Conservation (phyloP, 1,284 basidiomycete genomes). For the Pterula multifida region DNA sequence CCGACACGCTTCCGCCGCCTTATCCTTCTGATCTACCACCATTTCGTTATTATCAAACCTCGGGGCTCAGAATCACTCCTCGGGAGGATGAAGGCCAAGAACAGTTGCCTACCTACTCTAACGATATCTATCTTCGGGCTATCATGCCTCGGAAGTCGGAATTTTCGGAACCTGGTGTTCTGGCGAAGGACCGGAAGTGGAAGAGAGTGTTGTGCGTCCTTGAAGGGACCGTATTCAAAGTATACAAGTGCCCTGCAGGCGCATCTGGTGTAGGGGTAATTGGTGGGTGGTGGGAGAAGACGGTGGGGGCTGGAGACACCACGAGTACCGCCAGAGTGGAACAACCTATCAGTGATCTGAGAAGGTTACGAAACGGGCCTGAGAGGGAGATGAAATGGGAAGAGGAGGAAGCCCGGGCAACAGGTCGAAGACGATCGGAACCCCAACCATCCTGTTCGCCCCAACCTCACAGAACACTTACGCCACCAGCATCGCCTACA, state of each 20-base stretch:
- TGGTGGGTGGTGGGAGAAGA: slow-evolving; percentile 66
- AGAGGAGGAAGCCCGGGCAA: slow-evolving; percentile 11
- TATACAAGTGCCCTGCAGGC: slow-evolving; percentile 62
- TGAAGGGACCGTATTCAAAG: slow-evolving; percentile 80
- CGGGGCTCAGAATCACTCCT: slow-evolving; percentile 13
- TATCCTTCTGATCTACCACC: slow-evolving; percentile 16
- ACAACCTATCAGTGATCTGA: slow-evolving; percentile 13
- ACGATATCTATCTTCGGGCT: slow-evolving; percentile 75
- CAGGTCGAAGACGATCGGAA: slow-evolving; percentile 5
- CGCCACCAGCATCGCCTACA: slow-evolving; percentile 12
- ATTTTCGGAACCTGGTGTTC: slow-evolving; percentile 75
- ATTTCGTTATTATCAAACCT: slow-evolving; percentile 5
- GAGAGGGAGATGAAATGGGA: slow-evolving; percentile 8
- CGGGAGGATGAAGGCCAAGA: slow-evolving; percentile 71
- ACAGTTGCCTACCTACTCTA: slow-evolving; percentile 72
- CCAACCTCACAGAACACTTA: slow-evolving; percentile 18
- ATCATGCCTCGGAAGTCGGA: slow-evolving; percentile 93
- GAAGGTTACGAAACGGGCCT: slow-evolving; percentile 8
- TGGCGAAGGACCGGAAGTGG: slow-evolving; percentile 89
- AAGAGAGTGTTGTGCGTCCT: slow-evolving; percentile 80
- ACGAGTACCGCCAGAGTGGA: slow-evolving; percentile 11
- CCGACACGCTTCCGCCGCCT: slow-evolving; percentile 18
- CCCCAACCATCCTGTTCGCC: slow-evolving; percentile 12
- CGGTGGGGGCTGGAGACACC: slow-evolving; percentile 56
- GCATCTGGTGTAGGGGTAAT: slow-evolving; percentile 36